A percentile compares a stretch with the other conserved stretches of the same genome.
Conservation (phyloP, 73 alveolate species). For the Paramecium caudatum region DNA sequence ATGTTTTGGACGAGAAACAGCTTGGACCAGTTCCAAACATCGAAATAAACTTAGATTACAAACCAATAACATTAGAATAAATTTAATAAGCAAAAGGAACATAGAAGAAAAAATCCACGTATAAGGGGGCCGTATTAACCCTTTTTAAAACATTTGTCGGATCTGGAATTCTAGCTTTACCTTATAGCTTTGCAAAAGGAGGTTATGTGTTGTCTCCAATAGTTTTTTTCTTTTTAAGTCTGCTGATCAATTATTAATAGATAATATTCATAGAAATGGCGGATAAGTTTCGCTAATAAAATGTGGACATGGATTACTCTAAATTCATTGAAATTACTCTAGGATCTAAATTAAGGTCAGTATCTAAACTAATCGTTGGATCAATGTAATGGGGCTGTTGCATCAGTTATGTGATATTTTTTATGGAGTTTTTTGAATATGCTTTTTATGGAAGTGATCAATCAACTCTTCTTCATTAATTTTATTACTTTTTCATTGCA, state of each 20-base stretch:
- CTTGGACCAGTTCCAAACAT: constrained; percentile 24
- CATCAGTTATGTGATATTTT: constrained; percentile 74
- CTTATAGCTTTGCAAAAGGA: constrained; percentile 63
- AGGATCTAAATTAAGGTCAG: constrained; percentile 22
- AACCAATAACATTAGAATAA: not conserved
- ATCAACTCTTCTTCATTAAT: not conserved
- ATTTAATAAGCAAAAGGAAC: not conserved
- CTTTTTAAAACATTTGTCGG: constrained; percentile 71
- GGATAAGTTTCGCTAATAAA: constrained; percentile 9
- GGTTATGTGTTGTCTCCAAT: constrained; percentile 63
- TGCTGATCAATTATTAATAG: constrained; percentile 54
- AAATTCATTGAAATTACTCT: constrained; percentile 45
- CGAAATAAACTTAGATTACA: not conserved
- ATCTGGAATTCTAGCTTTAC: constrained; percentile 72
- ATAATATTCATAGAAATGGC: constrained; percentile 54
- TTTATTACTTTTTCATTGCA: constrained; percentile 55
- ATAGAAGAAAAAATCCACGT: constrained; percentile 38
- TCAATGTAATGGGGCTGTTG: constrained; percentile 71
- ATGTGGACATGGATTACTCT: constrained; percentile 59
- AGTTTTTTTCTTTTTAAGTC: constrained; percentile 54
- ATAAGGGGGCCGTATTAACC: constrained; percentile 31
- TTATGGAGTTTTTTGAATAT: constrained; percentile 69
- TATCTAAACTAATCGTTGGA: not conserved
- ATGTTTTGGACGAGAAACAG: constrained; percentile 30
- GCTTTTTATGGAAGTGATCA: constrained; percentile 43